phyloP scores from a whole-genome alignment of 495 filamentous ascomycete genomes.

The Friedmanniomyces simplex region DNA sequence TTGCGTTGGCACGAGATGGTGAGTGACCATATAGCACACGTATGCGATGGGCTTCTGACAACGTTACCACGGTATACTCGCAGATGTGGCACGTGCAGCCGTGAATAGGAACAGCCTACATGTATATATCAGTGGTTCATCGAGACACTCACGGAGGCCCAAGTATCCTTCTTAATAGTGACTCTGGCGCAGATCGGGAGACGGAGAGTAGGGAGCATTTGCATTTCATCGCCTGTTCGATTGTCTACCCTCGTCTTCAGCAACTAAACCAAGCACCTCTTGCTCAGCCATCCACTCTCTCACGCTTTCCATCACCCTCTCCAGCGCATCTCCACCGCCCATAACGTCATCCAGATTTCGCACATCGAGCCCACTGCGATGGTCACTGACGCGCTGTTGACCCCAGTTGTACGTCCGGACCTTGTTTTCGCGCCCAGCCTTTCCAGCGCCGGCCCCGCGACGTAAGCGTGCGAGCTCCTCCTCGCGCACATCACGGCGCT shows the following conservation, averaged over 20 bases:
- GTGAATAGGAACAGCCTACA: no score
- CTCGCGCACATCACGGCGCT: conserved; percentile 70
- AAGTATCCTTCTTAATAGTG: no score
- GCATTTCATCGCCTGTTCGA: background rate
- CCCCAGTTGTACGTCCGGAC: conserved; percentile 91
- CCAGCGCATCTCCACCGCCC: conserved; percentile 43
- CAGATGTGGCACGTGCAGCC: no score
- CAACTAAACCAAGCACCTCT: conserved; percentile 61
- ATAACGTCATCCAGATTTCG: conserved; percentile 77
- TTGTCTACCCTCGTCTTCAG: conserved; percentile 33
- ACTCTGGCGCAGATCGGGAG: no score
- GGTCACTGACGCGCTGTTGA: conserved; percentile 90
- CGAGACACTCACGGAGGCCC: no score
- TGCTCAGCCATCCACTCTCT: conserved; percentile 64
- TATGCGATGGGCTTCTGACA: no score
- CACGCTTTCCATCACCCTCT: conserved; percentile 71
- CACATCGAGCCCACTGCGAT: conserved; percentile 71
- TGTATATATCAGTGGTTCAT: no score
- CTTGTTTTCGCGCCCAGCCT: conserved; percentile 84
- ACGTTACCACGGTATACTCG: no score
- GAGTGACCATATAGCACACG: no score
- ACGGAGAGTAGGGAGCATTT: no score
- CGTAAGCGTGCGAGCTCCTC: conserved; percentile 64
- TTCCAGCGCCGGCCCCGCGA: conserved; percentile 63
- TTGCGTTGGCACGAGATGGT: background rate